Percentiles rank a stretch among this genome's conserved stretches.
Conservation (phyloP, 164 flowering plant genomes). For the Akebia trifoliata region DNA sequence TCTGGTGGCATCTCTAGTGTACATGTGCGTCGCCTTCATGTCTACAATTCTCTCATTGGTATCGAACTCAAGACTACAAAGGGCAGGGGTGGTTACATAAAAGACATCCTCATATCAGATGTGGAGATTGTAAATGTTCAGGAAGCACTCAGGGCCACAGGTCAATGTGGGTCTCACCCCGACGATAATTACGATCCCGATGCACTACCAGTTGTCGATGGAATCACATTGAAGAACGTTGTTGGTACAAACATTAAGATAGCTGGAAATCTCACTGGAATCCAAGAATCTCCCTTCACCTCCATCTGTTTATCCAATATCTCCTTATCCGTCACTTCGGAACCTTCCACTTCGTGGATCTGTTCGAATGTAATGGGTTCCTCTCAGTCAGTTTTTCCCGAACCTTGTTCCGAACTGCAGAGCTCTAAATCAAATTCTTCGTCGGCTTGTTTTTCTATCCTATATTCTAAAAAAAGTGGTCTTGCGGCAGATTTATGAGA, state of each 20-base stretch:
- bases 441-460: conserved; percentile 26
- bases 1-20: conserved; percentile 70
- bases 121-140: conserved; percentile 37
- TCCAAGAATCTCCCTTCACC: conserved; percentile 52
- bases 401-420: conserved; percentile 38
- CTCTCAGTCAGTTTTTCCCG: conserved; percentile 38
- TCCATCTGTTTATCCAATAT: conserved; percentile 54
- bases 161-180: conserved; percentile 45
- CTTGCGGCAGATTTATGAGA: conserved; percentile 20
- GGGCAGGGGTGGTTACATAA: conserved; percentile 63
- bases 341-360: conserved; percentile 42
- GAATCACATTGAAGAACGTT: conserved; percentile 42
- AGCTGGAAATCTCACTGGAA: conserved; percentile 58
- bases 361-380: conserved; percentile 54
- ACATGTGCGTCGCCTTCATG: conserved; percentile 29
- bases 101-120: conserved; percentile 37
- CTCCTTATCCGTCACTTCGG: conserved; percentile 33
- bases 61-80: conserved; percentile 41
- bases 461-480: conserved; percentile 13
- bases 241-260: conserved; percentile 40
- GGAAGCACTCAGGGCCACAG: conserved; percentile 38
- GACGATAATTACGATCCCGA: conserved; percentile 52
- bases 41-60: conserved; percentile 39
- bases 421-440: conserved; percentile 23
- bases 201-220: conserved; percentile 44